Evolutionary conservation across 2,329 filamentous ascomycete genomes (phyloP), one percentile per base, ranked within the genome.

Genomic region (Claviceps citrina): DNA sequence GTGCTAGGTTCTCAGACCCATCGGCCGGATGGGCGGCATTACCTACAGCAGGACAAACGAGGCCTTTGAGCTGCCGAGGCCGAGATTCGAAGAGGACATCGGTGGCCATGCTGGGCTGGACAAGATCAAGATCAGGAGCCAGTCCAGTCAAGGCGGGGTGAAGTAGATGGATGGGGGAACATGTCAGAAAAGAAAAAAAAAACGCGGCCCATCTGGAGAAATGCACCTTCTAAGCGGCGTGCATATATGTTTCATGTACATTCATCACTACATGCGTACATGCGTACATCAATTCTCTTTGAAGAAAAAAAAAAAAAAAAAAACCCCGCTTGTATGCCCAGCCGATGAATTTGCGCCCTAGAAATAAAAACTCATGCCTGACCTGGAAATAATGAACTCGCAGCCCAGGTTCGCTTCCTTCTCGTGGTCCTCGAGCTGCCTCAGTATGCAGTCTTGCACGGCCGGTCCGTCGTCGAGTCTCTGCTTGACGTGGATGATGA

Each of bases 401-500:
- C 84, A 93, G 0, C 87, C 89, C 36, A 94, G 58, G 34, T 71
- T 69, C 7, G 64, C 70, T 10, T 74, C 72, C 39, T 66, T 61
- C 44, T 87, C 84, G 43, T 84, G 68, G 20, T 75, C 73, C 15
- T 62, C 55, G 37, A 96, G 59, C 56, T 95, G 76, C 44, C 65
- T 54, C 18, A 91, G 51, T 27, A 96, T 93, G 2, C 62, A 69
- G 3, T 84, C 76, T 1, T 61, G 27, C 66, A 71, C 2, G 71
- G 75, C 36, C 63, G 74, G 73, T 0, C 76, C 84, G 54, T 94
- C 86, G 7, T 69, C 66, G 41, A 95, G 63, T 18, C 73, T 80
- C 47, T 96, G 89, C 57, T 98, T 98, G 53, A 96, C 74, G 55
- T 98, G 91, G 28, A 96, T 96, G 41, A 96, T 76, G 37, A 95